Evolutionary conservation across 73 alveolate species (phyloP).

Genomic region (Stentor coeruleus): DNA sequence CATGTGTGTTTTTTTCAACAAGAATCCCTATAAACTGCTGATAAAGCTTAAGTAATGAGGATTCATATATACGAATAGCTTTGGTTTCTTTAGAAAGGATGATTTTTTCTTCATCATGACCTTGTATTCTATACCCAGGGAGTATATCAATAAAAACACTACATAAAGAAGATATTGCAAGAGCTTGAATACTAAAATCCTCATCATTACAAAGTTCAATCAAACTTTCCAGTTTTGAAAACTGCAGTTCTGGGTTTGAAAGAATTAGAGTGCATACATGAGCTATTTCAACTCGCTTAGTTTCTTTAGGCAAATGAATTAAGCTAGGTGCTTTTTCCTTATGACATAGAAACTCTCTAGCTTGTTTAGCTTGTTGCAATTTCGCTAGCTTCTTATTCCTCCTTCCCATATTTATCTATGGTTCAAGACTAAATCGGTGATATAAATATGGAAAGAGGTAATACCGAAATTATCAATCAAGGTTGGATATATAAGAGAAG

Average conservation of each 20-base stretch:
- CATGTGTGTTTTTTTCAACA: not conserved
- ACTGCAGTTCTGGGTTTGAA: slow-evolving; percentile 9
- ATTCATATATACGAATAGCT: slow-evolving; percentile 3
- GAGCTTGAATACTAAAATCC: not conserved
- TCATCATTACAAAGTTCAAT: not conserved
- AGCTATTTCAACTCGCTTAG: slow-evolving; percentile 16
- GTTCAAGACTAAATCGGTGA: too few species aligned
- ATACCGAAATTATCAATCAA: not conserved
- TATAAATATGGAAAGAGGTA: not conserved
- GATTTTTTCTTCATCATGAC: slow-evolving; percentile 1
- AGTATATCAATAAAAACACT: slow-evolving; percentile 11
- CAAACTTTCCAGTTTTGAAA: not conserved
- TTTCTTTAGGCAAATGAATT: not conserved
- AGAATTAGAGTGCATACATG: not conserved
- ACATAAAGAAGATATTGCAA: slow-evolving; percentile 9
- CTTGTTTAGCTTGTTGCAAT: slow-evolving; percentile 12
- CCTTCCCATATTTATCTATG: slow-evolving; percentile 15
- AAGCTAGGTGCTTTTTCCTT: slow-evolving; percentile 11
- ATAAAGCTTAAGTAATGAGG: not conserved
- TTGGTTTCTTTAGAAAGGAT: not conserved
- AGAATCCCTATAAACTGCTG: not conserved
- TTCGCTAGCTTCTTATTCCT: slow-evolving; percentile 12
- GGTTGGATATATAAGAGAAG: not conserved
- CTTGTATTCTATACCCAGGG: slow-evolving; percentile 1
- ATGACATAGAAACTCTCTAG: slow-evolving; percentile 5